phyloP scores from a whole-genome alignment of 495 filamentous ascomycete genomes.

The Aspergillus haitiensis region DNA sequence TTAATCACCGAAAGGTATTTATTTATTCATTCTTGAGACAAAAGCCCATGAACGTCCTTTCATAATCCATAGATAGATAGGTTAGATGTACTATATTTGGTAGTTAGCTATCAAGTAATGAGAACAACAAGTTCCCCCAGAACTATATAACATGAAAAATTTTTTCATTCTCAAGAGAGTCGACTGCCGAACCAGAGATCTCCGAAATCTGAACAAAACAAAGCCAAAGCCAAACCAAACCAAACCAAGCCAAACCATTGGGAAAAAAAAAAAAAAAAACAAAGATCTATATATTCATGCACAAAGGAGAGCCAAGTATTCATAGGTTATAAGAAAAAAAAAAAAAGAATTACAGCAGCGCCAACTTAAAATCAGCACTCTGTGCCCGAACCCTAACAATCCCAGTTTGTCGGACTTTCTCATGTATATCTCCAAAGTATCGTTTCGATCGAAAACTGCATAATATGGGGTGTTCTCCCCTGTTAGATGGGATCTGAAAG shows the following conservation, averaged over 20 bases:
- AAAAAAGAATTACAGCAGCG: conserved; percentile 1
- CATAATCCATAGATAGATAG: too few relatives aligned
- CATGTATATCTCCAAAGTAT: conserved; percentile 25
- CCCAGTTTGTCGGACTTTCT: conserved; percentile 22
- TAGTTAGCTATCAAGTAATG: too few relatives aligned
- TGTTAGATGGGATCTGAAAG: not conserved
- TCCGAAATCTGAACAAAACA: too few relatives aligned
- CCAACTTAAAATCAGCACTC: conserved; percentile 14
- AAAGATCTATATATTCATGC: not conserved
- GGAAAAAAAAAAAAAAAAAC: not conserved
- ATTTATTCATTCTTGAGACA: not conserved
- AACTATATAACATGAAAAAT: too few relatives aligned
- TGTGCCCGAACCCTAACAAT: conserved; percentile 18
- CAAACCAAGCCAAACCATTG: too few relatives aligned
- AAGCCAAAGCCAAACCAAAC: too few relatives aligned
- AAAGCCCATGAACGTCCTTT: too few relatives aligned
- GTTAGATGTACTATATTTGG: too few relatives aligned
- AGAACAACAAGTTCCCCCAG: too few relatives aligned
- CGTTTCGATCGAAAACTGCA: conserved; percentile 25
- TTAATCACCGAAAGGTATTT: not conserved
- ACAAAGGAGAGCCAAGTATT: not conserved
- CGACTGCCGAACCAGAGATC: too few relatives aligned
- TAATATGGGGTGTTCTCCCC: not conserved
- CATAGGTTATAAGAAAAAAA: too few relatives aligned
- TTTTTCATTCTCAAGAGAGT: too few relatives aligned